Evolutionary conservation across 441 rosid genomes (phyloP), one percentile per base, ranked within the genome.

Genomic region (Populus hybrid): DNA sequence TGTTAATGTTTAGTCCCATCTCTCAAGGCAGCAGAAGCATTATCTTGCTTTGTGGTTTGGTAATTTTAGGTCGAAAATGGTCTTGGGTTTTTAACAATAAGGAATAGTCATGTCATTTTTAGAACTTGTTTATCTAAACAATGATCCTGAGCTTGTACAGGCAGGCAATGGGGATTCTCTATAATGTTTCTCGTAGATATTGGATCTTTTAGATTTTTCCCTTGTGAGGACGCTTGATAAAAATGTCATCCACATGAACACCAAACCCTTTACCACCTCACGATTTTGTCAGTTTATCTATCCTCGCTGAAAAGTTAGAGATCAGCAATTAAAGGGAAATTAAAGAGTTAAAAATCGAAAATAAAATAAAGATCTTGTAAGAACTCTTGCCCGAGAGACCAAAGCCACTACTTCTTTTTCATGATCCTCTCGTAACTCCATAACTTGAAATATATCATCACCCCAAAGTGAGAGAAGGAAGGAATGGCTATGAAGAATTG

Each of bases 401-500:
- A 78, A 71, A 71, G 59, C 86, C 86, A 81, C 84, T 75, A 40
- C 82, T 79, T 73, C 53, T n/a, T 40, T 24, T 12, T 32, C 53
- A 59, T 73, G 46, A 18, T 40, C 30, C 74, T 74, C 72, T 65
- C 26, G 36, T n/a, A 53, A 59, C 32, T 70, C 72, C 73, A 67
- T 50, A 10, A 6, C 20, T 35, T 21, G n/a, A 75, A 21, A 24
- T 9, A 34, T 59, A 53, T 10, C 46, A 61, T 24, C 80, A 16
- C 10, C 26, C 36, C 30, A 20, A 12, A 42, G 59, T 67, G 65
- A 69, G 21, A 65, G 63, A 24, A 36, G 32, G 36, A 35, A 24
- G 30, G 67, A 23, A 87, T 87, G 94, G 90, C 89, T 46, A 53
- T 83, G 86, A 86, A 87, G 78, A 83, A 77, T 72, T 84, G 89